Evolutionary conservation across 352 stramenopile genomes (phyloP).

Genomic region (Globisporangium iwayamae): DNA sequence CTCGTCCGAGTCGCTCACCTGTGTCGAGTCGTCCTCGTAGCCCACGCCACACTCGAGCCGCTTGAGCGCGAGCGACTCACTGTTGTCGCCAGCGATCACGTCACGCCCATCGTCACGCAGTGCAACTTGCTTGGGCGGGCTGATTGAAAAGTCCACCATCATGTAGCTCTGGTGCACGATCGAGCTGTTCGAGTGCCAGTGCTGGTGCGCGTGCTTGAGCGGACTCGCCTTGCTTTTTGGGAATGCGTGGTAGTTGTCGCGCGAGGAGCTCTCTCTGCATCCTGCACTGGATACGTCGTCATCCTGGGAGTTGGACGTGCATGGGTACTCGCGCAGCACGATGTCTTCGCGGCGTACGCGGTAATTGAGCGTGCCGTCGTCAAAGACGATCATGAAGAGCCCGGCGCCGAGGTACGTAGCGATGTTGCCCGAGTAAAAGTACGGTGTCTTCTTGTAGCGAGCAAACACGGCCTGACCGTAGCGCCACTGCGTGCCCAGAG

Average conservation of each 20-base stretch:
- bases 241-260: background rate
- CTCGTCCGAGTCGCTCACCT: constrained; percentile 80
- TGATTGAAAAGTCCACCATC: constrained; percentile 52
- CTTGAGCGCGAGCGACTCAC: constrained; percentile 48
- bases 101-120: constrained; percentile 21
- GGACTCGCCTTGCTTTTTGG: constrained; percentile 6
- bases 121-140: constrained; percentile 29
- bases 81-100: constrained; percentile 28
- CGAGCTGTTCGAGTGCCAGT: constrained; percentile 18
- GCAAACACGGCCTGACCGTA: constrained; percentile 64
- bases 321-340: constrained; percentile 27
- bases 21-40: constrained; percentile 77
- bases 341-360: constrained; percentile 66
- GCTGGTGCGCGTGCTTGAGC: constrained; percentile 2
- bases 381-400: constrained; percentile 79
- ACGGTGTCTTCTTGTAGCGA: constrained; percentile 68
- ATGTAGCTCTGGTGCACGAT: constrained; percentile 18
- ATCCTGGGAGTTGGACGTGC: background rate
- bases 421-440: constrained; percentile 77
- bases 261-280: background rate
- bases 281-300: background rate
- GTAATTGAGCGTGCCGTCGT: constrained; percentile 74
- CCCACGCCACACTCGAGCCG: constrained; percentile 68
- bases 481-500: constrained; percentile 50
- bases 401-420: constrained; percentile 63